phyloP scores from a whole-genome alignment of 257 asterid genomes.

The Catharanthus roseus region DNA sequence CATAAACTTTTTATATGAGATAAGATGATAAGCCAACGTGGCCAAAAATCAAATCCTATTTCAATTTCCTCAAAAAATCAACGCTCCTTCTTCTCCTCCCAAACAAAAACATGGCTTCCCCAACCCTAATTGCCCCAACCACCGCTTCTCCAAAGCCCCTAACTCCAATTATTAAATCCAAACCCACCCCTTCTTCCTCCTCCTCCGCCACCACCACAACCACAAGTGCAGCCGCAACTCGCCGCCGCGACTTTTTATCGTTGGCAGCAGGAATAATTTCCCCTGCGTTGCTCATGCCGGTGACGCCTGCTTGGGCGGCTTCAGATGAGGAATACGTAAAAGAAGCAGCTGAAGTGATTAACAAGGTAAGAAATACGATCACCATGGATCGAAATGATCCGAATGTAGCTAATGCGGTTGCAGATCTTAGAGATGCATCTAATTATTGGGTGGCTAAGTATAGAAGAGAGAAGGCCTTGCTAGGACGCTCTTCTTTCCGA shows the following conservation, averaged over 20 bases:
- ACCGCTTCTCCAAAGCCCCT: conserved; percentile 43
- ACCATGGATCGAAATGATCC: conserved; percentile 69
- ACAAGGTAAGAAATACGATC: conserved; percentile 59
- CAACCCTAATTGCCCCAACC: conserved; percentile 50
- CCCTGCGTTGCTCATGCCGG: conserved; percentile 29
- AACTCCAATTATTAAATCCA: conserved; percentile 34
- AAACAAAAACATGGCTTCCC: conserved; percentile 64
- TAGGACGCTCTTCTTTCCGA: conserved; percentile 78
- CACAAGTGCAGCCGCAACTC: conserved; percentile 8
- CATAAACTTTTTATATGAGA: conserved; percentile 38
- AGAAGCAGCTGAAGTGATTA: conserved; percentile 66
- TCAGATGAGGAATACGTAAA: conserved; percentile 69
- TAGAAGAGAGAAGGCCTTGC: conserved; percentile 65
- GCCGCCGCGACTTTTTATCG: conserved; percentile 56
- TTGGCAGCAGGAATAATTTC: conserved; percentile 35
- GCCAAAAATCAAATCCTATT: conserved; percentile 26
- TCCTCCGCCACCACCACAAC: conserved; percentile 11
- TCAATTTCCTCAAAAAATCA: conserved; percentile 16
- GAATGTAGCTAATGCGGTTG: conserved; percentile 56
- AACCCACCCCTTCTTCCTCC: conserved; percentile 24
- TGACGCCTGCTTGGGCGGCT: conserved; percentile 38
- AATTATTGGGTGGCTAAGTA: conserved; percentile 96
- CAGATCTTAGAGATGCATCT: conserved; percentile 65
- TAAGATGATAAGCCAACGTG: conserved; percentile 85
- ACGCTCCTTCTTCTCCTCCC: background rate